Evolutionary conservation across 129 eudicot genomes (phyloP).

Genomic region (Saposhnikovia divaricata): DNA sequence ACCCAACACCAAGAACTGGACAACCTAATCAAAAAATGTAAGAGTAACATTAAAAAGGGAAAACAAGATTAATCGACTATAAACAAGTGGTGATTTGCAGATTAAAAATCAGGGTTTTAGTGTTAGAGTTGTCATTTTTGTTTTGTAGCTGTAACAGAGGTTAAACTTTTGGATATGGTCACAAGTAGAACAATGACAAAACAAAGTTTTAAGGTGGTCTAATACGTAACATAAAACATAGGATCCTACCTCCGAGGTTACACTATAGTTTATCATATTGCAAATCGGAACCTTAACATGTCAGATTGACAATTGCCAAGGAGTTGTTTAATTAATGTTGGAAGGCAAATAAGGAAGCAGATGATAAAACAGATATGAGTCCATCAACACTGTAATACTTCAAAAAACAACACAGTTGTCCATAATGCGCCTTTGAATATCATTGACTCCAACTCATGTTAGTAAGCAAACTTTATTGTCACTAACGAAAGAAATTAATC

Average conservation of each 20-base stretch:
- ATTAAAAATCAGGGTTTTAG: conserved; percentile 3
- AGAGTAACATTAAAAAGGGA: background rate
- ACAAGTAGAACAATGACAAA: background rate
- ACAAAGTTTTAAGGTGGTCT: background rate
- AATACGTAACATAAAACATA: background rate
- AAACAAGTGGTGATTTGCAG: background rate
- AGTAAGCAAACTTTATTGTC: background rate
- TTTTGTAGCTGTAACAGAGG: background rate
- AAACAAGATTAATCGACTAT: background rate
- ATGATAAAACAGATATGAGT: background rate
- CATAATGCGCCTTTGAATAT: background rate
- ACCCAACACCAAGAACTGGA: conserved; percentile 80
- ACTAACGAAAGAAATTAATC: background rate
- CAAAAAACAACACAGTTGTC: background rate
- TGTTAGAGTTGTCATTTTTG: background rate
- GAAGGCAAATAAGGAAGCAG: background rate
- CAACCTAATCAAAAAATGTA: conserved; percentile 32
- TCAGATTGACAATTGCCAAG: background rate
- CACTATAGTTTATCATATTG: background rate
- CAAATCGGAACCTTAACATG: background rate
- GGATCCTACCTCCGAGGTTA: background rate
- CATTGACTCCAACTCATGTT: background rate
- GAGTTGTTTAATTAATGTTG: background rate
- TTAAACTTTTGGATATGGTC: background rate
- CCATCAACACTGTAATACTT: background rate